Percentiles rank a stretch among this genome's conserved stretches.
These are phyloP conservation scores for Metschnikowia lochheadii DNA, from an alignment of 805 yeast genomes.

Conservation along the genomic window DNA sequence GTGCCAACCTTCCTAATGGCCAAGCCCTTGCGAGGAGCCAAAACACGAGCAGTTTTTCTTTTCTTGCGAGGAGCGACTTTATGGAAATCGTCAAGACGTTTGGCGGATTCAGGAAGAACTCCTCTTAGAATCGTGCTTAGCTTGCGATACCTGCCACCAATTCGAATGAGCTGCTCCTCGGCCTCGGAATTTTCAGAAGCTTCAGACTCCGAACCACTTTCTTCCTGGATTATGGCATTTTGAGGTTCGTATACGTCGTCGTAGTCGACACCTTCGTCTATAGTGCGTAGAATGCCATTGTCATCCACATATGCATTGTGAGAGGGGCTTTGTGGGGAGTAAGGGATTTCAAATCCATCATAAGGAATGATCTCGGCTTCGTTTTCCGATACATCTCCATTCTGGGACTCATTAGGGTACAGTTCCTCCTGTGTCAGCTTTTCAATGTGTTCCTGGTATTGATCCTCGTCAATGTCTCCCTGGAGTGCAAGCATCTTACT, in stretches of 20 bases:
- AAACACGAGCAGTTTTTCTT: background rate
- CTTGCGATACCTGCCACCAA: slow-evolving; percentile 21
- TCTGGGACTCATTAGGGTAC: slow-evolving; percentile 5
- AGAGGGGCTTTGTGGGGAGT: background rate
- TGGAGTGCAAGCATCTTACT: slow-evolving; percentile 11
- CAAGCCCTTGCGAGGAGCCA: slow-evolving; percentile 30
- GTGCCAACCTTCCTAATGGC: slow-evolving; percentile 27
- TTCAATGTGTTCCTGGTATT: background rate
- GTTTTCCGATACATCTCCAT: background rate
- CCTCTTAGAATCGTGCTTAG: slow-evolving; percentile 33
- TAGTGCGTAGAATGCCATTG: background rate
- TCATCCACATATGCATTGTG: background rate
- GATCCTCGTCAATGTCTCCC: slow-evolving; percentile 10
- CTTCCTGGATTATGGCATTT: background rate
- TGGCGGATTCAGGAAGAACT: slow-evolving; percentile 39
- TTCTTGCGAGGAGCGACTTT: slow-evolving; percentile 8
- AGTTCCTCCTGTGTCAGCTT: slow-evolving; percentile 8
- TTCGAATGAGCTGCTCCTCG: slow-evolving; percentile 14
- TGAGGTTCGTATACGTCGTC: background rate
- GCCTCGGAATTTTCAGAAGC: slow-evolving; percentile 2
- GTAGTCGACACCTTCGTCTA: background rate
- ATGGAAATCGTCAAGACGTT: slow-evolving; percentile 23
- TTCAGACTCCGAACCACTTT: background rate
- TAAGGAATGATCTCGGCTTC: slow-evolving; percentile 12
- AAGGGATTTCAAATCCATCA: slow-evolving; percentile 9